phyloP scores from a whole-genome alignment of 139 green algal species.

The Tetraselmis chui region DNA sequence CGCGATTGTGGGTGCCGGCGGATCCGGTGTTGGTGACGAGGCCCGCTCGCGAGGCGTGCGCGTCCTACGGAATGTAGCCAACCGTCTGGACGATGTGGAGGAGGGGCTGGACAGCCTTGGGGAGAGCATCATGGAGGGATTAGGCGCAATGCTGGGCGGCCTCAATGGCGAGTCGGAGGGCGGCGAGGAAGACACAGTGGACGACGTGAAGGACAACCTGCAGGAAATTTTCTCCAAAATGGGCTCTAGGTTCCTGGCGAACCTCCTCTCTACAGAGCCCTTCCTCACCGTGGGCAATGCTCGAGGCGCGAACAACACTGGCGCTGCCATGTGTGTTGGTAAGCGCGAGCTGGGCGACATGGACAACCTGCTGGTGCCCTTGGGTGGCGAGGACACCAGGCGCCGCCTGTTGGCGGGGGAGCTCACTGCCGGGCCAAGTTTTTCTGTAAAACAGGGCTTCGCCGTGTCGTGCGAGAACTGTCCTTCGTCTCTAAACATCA shows the following conservation, averaged over 20 bases:
- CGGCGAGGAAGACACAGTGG: background rate
- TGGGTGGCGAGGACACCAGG: background rate
- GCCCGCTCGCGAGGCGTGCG: background rate
- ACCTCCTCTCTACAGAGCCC: background rate
- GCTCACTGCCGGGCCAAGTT: background rate
- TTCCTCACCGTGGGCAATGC: background rate
- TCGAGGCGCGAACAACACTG: background rate
- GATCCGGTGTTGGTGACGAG: background rate
- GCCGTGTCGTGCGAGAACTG: too few relatives aligned
- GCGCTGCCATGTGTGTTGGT: background rate
- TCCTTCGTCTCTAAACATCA: too few relatives aligned
- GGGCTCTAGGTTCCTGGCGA: background rate
- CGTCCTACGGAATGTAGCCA: background rate
- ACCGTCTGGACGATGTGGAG: background rate
- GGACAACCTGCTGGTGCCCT: background rate
- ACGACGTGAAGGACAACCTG: background rate
- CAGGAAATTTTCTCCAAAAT: background rate
- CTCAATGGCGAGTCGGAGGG: background rate
- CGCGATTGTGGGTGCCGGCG: background rate
- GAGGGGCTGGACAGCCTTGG: background rate
- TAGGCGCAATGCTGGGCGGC: background rate
- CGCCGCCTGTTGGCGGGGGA: background rate
- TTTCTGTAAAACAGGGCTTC: too few relatives aligned
- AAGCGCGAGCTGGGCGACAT: background rate
- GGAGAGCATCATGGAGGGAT: background rate